Conservation (phyloP, 495 filamentous ascomycete genomes). For the Penicillium waksmanii region DNA sequence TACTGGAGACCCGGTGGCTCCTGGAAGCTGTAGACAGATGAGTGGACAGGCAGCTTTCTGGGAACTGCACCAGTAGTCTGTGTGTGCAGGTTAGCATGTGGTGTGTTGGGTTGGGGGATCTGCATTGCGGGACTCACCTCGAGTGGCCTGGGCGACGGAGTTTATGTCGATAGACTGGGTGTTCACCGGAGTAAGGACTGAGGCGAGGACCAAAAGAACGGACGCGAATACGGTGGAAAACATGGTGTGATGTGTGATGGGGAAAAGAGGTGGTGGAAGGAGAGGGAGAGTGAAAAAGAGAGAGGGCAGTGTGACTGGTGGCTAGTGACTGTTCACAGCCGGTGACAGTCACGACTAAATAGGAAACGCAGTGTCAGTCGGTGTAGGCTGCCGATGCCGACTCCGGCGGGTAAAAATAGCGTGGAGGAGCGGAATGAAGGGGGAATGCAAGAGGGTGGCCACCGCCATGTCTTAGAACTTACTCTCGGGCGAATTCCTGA, state of each 20-base stretch:
- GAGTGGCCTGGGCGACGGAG: conserved; percentile 53
- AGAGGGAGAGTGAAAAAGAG: conserved; percentile 2
- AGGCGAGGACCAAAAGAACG: conserved; percentile 33
- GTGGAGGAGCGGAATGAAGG: conserved; percentile 25
- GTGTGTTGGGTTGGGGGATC: neutral
- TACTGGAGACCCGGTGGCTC: conserved; percentile 50
- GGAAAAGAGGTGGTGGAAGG: conserved; percentile 4
- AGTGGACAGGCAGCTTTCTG: conserved; percentile 73
- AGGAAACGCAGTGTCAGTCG: neutral
- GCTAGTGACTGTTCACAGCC: neutral
- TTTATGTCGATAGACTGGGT: conserved; percentile 63
- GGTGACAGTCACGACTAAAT: conserved; percentile 3
- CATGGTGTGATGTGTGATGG: conserved; percentile 23
- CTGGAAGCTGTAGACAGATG: conserved; percentile 73
- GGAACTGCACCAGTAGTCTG: conserved; percentile 70
- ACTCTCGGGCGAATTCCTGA: conserved; percentile 14
- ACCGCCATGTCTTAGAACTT: conserved; percentile 16
- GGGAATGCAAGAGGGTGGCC: neutral
- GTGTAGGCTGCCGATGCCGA: no score
- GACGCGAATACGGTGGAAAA: conserved; percentile 21
- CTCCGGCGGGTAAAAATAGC: conserved; percentile 12
- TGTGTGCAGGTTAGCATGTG: neutral
- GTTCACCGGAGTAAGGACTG: conserved; percentile 37
- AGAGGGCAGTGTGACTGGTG: neutral
- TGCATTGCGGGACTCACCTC: conserved; percentile 37